Conservation (phyloP, 345 rosid species). For the Citrus unshiu region DNA sequence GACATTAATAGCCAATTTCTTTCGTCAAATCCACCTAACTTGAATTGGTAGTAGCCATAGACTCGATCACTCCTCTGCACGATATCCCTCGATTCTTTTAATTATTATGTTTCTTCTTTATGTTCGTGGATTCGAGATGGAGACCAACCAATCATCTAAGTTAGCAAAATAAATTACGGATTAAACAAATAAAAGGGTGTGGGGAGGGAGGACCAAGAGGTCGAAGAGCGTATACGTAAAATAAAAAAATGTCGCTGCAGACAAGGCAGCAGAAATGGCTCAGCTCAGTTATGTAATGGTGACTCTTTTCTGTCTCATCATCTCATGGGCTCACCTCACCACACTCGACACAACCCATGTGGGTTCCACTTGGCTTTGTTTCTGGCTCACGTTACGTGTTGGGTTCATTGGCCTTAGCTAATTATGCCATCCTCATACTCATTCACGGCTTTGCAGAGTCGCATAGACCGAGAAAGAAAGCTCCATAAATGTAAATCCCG, state of each 20-base stretch:
- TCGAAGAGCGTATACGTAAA: background rate
- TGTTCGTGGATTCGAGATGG: background rate
- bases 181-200: background rate
- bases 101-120: too few relatives aligned
- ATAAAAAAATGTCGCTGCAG: background rate
- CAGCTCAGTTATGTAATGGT: background rate
- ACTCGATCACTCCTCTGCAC: too few relatives aligned
- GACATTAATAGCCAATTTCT: too few relatives aligned
- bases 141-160: background rate
- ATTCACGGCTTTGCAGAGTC: background rate
- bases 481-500: background rate
- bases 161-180: background rate
- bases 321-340: background rate
- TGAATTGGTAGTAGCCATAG: too few relatives aligned
- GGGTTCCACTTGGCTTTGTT: conserved; percentile 1
- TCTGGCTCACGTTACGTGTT: background rate
- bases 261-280: background rate
- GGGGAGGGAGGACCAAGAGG: background rate
- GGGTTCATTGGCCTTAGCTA: background rate
- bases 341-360: background rate
- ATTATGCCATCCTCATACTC: background rate
- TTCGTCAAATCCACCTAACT: too few relatives aligned
- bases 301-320: background rate
- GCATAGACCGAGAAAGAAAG: background rate
- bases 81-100: too few relatives aligned